Evolutionary conservation across 768 basidiomycete species (phyloP), one percentile per base, ranked within the genome.

Genomic region (Trametes coccinea): DNA sequence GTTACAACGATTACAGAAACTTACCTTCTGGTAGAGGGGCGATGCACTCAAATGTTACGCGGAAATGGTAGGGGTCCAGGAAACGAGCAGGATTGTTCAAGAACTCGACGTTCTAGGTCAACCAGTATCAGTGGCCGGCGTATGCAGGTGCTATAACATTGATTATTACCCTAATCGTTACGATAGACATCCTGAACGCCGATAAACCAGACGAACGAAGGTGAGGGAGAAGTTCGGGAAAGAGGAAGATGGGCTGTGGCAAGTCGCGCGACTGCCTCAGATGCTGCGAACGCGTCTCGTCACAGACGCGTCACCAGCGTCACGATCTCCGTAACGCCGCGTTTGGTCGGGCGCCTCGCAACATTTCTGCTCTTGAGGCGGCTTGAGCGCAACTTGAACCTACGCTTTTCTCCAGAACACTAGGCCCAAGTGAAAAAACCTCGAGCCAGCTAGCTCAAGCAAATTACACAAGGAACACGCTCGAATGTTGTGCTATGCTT

Each of bases 1-100:
- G 46, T 11, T 37, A 50, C 29, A 27, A 47, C 27, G n/a, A 39
- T 14, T 22, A 22, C 22, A 22, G 13, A 29, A 8, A 68, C 79
- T 64, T 60, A 92, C 94, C 95, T 68, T 98, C 95, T 69, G 88
- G 85, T 53, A 98, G 81, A 5, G 88, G 86, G 10, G 94, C 89
- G 67, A 98, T 93, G 73, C 95, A 98, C 73, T 98, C 97, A 67
- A 99, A 99, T 2, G 94, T 96, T 71, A 98, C 95, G 65, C 92
- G 87, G 74, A 98, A 97, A 67, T 85, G 83, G 76, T 98, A 98
- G 31, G 87, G 80, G 71, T 98, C 95, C 10, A 88, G 84, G 75
- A 98, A 98, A 66, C 86, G 84, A 16, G 94, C 93, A 6, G 93
- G 94, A 76, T 95, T 95, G 78, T 94, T 95, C 71, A 96, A 80